Evolutionary conservation across 1,139 yeast species (phyloP), one percentile per base, ranked within the genome.

Genomic region (Kurtzmaniella quercitrusa): DNA sequence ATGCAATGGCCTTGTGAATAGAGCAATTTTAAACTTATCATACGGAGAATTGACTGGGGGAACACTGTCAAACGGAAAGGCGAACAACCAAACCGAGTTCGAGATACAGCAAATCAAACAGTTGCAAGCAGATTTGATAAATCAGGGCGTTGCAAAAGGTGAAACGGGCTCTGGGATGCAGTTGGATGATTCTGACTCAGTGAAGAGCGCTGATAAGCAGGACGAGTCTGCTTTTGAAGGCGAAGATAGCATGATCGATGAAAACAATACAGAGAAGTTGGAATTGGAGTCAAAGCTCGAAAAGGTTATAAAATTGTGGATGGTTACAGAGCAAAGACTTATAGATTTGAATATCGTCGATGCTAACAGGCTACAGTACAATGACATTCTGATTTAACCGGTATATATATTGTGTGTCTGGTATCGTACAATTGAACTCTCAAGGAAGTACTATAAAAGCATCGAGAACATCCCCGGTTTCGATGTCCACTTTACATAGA

Each of bases 381-480:
- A 45, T 38, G 53, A 55, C 6, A n/a, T 27, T 27, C 31, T 27
- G 12, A 27, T 27, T 27, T 27, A n/a, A 27, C 8, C 8, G n/a
- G n/a, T n/a, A n/a, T n/a, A n/a, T n/a, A n/a, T n/a, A n/a, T n/a
- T n/a, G n/a, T n/a, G n/a, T n/a, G n/a, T n/a, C n/a, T n/a, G n/a
- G n/a, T n/a, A n/a, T n/a, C n/a, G n/a, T n/a, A n/a, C n/a, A n/a
- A n/a, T n/a, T n/a, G n/a, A n/a, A 10, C 5, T n/a, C 14, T 27
- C 12, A 31, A 14, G 36, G 36, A 14, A 31, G 18, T 8, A 31
- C 41, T 36, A 76, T 62, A 25, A 78, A 67, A 59, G 85, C 73
- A 50, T 71, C 74, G 41, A 81, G 68, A 12, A 67, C 72, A 54
- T 80, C 75, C 3, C 93, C 91, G 1, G 93, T 85, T 55, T 81